Conservation (phyloP, 805 yeast species). For the Priceomyces medius region DNA sequence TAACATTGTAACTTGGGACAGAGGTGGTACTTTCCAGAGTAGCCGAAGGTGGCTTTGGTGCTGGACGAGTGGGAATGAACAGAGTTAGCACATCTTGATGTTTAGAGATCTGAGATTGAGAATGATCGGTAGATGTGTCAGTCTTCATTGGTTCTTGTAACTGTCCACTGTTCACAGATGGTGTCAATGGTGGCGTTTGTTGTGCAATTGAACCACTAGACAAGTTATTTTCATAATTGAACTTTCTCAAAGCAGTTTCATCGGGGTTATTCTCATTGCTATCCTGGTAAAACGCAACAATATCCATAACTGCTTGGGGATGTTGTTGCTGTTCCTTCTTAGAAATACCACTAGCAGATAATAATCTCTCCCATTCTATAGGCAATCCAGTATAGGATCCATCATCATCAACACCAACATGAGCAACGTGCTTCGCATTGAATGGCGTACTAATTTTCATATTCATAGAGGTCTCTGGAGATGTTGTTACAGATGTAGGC, state of each 20-base stretch:
- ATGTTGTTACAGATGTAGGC: constrained; percentile 11
- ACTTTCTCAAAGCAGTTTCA: constrained; percentile 41
- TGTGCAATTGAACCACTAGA: constrained; percentile 24
- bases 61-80: constrained; percentile 66
- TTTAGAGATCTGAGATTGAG: constrained; percentile 17
- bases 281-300: constrained; percentile 80
- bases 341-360: constrained; percentile 84
- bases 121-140: constrained; percentile 1
- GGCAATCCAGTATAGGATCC: constrained; percentile 94
- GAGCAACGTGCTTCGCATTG: constrained; percentile 86
- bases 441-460: constrained; percentile 86
- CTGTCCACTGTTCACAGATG: constrained; percentile 6
- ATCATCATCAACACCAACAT: constrained; percentile 85
- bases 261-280: constrained; percentile 44
- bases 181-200: constrained; percentile 23
- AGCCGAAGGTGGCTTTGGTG: constrained; percentile 56
- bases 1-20: constrained; percentile 13
- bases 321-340: constrained; percentile 84
- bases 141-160: constrained; percentile 6
- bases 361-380: constrained; percentile 82
- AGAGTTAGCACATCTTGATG: constrained; percentile 36
- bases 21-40: constrained; percentile 8
- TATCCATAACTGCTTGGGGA: constrained; percentile 92
- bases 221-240: constrained; percentile 26
- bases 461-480: constrained; percentile 21